phyloP scores from a whole-genome alignment of 2,329 filamentous ascomycete genomes.

The Trichoderma aggressivum region DNA sequence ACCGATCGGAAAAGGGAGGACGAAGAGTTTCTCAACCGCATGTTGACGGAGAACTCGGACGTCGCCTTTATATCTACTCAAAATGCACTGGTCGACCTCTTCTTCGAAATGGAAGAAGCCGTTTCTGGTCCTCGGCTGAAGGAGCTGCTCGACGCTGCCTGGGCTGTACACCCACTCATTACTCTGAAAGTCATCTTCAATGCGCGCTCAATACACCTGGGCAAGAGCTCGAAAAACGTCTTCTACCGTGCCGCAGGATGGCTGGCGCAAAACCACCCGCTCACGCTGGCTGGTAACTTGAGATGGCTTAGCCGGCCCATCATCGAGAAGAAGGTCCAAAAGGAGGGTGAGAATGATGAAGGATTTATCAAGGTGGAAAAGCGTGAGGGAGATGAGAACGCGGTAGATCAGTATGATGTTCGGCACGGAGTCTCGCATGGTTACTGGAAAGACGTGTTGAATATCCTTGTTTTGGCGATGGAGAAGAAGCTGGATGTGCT shows the following conservation, averaged over 20 bases:
- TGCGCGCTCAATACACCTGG: constrained; percentile 57
- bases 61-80: constrained; percentile 46
- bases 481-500: constrained; percentile 44
- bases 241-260: constrained; percentile 56
- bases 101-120: constrained; percentile 47
- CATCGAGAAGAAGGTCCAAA: constrained; percentile 51
- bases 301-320: constrained; percentile 53
- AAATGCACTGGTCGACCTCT: constrained; percentile 50
- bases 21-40: constrained; percentile 23
- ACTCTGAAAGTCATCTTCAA: constrained; percentile 61
- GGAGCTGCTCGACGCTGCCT: constrained; percentile 45
- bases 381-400: constrained; percentile 34
- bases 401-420: constrained; percentile 39
- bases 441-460: constrained; percentile 61
- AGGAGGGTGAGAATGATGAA: constrained; percentile 32
- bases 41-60: constrained; percentile 52
- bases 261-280: constrained; percentile 53
- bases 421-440: constrained; percentile 52
- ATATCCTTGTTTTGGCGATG: constrained; percentile 51
- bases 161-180: constrained; percentile 44
- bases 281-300: constrained; percentile 52
- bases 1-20: constrained; percentile 36
- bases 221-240: constrained; percentile 46
- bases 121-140: constrained; percentile 36
- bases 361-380: constrained; percentile 32